phyloP scores from a whole-genome alignment of 768 basidiomycete genomes.

The Dioszegia hungarica region DNA sequence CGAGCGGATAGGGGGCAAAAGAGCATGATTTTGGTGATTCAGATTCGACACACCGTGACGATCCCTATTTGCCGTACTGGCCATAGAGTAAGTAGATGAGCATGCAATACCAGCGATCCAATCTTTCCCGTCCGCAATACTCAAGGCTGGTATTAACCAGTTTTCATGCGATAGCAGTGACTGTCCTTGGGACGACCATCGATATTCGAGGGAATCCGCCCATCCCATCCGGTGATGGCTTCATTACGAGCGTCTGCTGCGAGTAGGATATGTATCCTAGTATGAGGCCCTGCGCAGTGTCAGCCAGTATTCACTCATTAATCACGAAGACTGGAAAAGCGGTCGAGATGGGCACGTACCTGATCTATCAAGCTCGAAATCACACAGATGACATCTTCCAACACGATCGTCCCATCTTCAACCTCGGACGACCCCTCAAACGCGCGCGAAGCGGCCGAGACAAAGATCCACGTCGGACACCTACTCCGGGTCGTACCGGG shows the following conservation, averaged over 20 bases:
- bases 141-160: too few species aligned
- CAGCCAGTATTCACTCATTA: not conserved
- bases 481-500: conserved; percentile 14
- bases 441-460: conserved; percentile 13
- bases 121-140: too few species aligned
- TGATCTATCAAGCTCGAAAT: conserved; percentile 42
- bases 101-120: too few species aligned
- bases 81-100: too few species aligned
- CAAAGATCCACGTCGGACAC: conserved; percentile 37
- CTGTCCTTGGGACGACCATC: conserved; percentile 22
- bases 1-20: too few species aligned
- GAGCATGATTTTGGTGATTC: too few species aligned
- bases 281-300: conserved; percentile 26
- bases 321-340: not conserved
- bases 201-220: conserved; percentile 35
- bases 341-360: too few species aligned
- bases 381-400: conserved; percentile 45
- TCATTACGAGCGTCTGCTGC: conserved; percentile 30
- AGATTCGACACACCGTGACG: too few species aligned
- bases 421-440: conserved; percentile 29
- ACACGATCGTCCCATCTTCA: conserved; percentile 29
- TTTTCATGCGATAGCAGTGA: conserved; percentile 16
- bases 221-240: conserved; percentile 31
- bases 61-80: too few species aligned
- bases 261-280: conserved; percentile 32